Percentiles rank a stretch among this genome's conserved stretches.
Evolutionary conservation across 2,329 filamentous ascomycete genomes (phyloP).

Genomic region (Cadophora sp.): DNA sequence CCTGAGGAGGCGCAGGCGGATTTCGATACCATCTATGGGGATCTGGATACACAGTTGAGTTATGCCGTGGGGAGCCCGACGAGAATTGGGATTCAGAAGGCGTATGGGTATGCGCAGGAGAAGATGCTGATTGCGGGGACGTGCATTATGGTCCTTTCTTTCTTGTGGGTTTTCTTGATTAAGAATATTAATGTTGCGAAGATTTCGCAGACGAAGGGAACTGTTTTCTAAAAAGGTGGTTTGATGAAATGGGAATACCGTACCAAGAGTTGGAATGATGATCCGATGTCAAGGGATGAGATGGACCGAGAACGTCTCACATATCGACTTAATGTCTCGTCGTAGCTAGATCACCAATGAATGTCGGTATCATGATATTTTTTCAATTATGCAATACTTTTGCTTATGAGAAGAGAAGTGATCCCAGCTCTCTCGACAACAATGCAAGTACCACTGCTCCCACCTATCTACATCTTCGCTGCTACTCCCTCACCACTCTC

Average conservation of each 20-base stretch:
- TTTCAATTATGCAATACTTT: no score
- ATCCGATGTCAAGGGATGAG: background rate
- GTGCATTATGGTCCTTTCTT: conserved; percentile 50
- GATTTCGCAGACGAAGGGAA: conserved; percentile 52
- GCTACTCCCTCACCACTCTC: no score
- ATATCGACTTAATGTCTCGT: no score
- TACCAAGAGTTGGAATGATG: background rate
- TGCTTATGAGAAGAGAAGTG: no score
- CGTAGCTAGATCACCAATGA: no score
- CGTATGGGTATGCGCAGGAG: conserved; percentile 60
- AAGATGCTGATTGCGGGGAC: conserved; percentile 59
- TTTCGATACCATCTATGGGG: conserved; percentile 57
- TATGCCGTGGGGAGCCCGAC: conserved; percentile 54
- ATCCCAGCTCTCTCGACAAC: no score
- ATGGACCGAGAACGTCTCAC: background rate
- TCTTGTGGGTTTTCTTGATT: conserved; percentile 52
- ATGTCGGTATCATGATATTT: no score
- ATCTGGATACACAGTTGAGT: conserved; percentile 56
- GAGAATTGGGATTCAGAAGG: conserved; percentile 59
- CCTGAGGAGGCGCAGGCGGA: conserved; percentile 50
- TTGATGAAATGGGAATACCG: background rate
- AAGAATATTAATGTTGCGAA: conserved; percentile 54
- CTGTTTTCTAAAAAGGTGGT: conserved; percentile 31
- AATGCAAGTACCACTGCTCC: no score
- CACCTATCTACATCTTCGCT: no score